Conservation (phyloP, 2,329 filamentous ascomycete genomes). For the Fusarium phyllophilum region DNA sequence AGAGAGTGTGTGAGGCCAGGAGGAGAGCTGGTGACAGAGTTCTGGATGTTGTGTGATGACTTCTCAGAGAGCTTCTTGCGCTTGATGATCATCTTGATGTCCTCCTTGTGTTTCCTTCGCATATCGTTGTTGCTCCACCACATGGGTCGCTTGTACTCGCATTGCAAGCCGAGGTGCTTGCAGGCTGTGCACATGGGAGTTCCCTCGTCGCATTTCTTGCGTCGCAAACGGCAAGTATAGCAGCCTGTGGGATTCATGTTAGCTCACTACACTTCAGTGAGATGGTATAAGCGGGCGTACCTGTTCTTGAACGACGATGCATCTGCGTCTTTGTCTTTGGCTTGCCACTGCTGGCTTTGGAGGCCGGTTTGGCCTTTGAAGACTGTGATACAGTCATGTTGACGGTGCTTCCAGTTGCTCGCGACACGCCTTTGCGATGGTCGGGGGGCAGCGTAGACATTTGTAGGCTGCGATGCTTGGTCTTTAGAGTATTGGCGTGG, state of each 20-base stretch:
- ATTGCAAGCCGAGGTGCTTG: slow-evolving; percentile 81
- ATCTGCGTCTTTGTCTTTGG: slow-evolving; percentile 82
- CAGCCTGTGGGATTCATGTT: slow-evolving; percentile 59
- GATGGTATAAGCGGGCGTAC: slow-evolving; percentile 61
- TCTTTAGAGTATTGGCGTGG: slow-evolving; percentile 44
- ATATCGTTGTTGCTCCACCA: slow-evolving; percentile 98
- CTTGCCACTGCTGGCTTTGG: slow-evolving; percentile 63
- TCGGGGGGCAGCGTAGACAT: slow-evolving; percentile 75
- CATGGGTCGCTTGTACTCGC: slow-evolving; percentile 95
- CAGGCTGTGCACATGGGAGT: slow-evolving; percentile 71
- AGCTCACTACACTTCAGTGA: background rate
- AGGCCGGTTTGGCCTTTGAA: slow-evolving; percentile 67
- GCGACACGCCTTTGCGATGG: slow-evolving; percentile 61
- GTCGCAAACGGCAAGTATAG: slow-evolving; percentile 74
- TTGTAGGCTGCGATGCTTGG: slow-evolving; percentile 56
- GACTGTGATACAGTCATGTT: slow-evolving; percentile 72
- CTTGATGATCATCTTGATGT: slow-evolving; percentile 98
- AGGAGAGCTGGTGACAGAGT: slow-evolving; percentile 70
- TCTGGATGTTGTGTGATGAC: slow-evolving; percentile 67
- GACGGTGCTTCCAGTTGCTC: slow-evolving; percentile 57
- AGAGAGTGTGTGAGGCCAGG: slow-evolving; percentile 84
- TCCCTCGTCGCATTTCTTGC: slow-evolving; percentile 77
- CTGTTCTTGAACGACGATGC: slow-evolving; percentile 94
- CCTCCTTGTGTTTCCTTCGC: slow-evolving; percentile 87
- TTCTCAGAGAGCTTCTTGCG: slow-evolving; percentile 94